phyloP scores from a whole-genome alignment of 1,284 basidiomycete genomes.

The Pseudozyma hubeiensis region DNA sequence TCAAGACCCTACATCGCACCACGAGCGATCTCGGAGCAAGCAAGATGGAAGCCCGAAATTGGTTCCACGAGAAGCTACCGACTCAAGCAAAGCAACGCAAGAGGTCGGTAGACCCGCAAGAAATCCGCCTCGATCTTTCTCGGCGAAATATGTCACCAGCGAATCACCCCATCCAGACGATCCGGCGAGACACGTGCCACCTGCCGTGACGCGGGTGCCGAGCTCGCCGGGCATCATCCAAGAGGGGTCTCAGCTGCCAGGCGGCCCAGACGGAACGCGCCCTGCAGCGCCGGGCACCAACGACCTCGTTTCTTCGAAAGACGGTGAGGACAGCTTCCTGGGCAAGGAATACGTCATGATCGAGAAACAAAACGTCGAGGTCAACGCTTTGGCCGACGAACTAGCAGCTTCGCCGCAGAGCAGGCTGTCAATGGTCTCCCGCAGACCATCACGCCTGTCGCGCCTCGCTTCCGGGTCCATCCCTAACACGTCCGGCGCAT shows the following conservation, averaged over 20 bases:
- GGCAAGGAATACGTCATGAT: slow-evolving; percentile 73
- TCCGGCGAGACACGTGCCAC: slow-evolving; percentile 8
- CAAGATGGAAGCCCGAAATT: slow-evolving; percentile 1
- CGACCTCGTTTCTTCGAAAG: slow-evolving; percentile 10
- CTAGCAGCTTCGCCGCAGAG: slow-evolving; percentile 48
- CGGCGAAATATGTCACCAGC: slow-evolving; percentile 49
- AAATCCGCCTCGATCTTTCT: slow-evolving; percentile 36
- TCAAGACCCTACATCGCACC: not conserved
- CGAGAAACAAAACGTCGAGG: slow-evolving; percentile 74
- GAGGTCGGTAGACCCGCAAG: slow-evolving; percentile 12
- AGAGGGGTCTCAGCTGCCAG: slow-evolving; percentile 15
- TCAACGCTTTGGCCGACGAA: slow-evolving; percentile 73
- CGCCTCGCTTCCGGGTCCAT: slow-evolving; percentile 38
- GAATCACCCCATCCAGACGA: slow-evolving; percentile 28
- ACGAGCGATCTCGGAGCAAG: slow-evolving; percentile 5
- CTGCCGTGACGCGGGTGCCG: slow-evolving; percentile 18
- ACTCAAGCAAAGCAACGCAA: slow-evolving; percentile 2
- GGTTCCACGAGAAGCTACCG: not conserved
- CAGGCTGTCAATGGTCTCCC: slow-evolving; percentile 25
- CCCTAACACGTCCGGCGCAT: slow-evolving; percentile 16
- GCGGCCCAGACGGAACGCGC: slow-evolving; percentile 11
- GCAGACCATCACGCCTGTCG: slow-evolving; percentile 51
- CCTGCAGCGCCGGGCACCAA: not conserved
- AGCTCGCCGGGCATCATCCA: slow-evolving; percentile 35
- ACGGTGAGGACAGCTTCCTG: slow-evolving; percentile 59